These are phyloP conservation scores for Diaporthe longicolla DNA, from an alignment of 2,329 filamentous ascomycete genomes.

Conservation along the genomic window DNA sequence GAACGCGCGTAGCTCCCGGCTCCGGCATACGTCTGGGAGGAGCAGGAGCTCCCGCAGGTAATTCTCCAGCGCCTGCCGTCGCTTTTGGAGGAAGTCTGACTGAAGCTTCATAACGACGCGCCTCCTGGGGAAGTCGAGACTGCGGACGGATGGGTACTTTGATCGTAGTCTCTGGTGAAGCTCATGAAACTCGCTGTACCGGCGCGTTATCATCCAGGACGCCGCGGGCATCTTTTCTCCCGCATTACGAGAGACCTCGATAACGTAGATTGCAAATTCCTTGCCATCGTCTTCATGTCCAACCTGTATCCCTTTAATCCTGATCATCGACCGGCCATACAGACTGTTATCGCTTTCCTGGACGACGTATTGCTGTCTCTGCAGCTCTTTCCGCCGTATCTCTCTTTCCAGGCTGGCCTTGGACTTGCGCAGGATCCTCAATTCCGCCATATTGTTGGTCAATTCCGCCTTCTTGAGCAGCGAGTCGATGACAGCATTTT, in stretches of 20 bases:
- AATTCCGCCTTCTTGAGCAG: constrained; percentile 94
- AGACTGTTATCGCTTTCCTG: constrained; percentile 98
- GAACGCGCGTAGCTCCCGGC: constrained; percentile 91
- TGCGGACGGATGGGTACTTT: constrained; percentile 88
- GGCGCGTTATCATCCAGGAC: constrained; percentile 90
- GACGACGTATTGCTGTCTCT: constrained; percentile 95
- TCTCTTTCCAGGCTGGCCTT: constrained; percentile 94
- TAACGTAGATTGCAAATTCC: constrained; percentile 92
- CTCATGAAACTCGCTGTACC: constrained; percentile 98
- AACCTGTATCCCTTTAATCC: constrained; percentile 93
- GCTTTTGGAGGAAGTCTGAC: constrained; percentile 93
- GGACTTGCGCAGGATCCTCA: constrained; percentile 92
- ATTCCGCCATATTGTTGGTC: constrained; percentile 94
- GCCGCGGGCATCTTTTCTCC: constrained; percentile 98
- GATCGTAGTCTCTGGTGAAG: constrained; percentile 90
- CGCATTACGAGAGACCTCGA: constrained; percentile 91
- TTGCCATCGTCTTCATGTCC: constrained; percentile 92
- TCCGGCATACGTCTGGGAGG: constrained; percentile 93
- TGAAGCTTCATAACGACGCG: constrained; percentile 97
- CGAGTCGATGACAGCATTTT: constrained; percentile 92
- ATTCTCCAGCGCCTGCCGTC: constrained; percentile 84
- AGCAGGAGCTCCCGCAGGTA: constrained; percentile 87
- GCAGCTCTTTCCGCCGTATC: constrained; percentile 92
- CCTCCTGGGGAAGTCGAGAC: constrained; percentile 91
- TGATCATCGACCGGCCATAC: constrained; percentile 90